phyloP scores from a whole-genome alignment of 495 filamentous ascomycete species.

The Parathielavia hyrcaniae region DNA sequence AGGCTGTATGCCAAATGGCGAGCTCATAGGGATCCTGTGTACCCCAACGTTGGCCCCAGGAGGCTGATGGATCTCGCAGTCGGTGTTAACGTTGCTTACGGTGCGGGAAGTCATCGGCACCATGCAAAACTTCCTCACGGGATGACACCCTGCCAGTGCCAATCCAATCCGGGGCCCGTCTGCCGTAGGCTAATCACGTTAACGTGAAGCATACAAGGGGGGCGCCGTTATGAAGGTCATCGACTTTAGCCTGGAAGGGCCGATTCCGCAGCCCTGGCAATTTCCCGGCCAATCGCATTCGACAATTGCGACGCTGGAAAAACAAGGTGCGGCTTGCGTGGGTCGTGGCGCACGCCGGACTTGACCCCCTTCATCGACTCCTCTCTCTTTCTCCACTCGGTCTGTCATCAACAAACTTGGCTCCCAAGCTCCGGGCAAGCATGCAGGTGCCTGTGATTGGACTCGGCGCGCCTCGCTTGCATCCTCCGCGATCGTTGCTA shows the following conservation, averaged over 20 bases:
- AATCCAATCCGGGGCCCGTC: constrained; percentile 32
- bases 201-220: constrained; percentile 24
- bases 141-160: constrained; percentile 33
- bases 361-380: background rate
- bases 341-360: constrained; percentile 29
- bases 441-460: constrained; percentile 11
- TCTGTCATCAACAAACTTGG: constrained; percentile 1
- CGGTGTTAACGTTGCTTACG: constrained; percentile 13
- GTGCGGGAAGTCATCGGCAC: constrained; percentile 17
- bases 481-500: background rate
- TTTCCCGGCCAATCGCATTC: constrained; percentile 30
- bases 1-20: background rate
- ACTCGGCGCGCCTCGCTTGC: constrained; percentile 11
- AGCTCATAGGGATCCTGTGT: background rate
- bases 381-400: background rate
- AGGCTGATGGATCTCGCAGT: background rate
- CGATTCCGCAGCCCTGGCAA: constrained; percentile 31
- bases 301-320: constrained; percentile 26
- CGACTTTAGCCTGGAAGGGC: constrained; percentile 41
- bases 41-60: constrained; percentile 17
- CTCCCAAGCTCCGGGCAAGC: constrained; percentile 13
- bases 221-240: constrained; percentile 27
- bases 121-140: constrained; percentile 31
- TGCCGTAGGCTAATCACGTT: constrained; percentile 27
- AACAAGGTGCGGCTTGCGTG: constrained; percentile 40